Evolutionary conservation across 768 basidiomycete genomes (phyloP).

Genomic region (Pisolithus marmoratus): DNA sequence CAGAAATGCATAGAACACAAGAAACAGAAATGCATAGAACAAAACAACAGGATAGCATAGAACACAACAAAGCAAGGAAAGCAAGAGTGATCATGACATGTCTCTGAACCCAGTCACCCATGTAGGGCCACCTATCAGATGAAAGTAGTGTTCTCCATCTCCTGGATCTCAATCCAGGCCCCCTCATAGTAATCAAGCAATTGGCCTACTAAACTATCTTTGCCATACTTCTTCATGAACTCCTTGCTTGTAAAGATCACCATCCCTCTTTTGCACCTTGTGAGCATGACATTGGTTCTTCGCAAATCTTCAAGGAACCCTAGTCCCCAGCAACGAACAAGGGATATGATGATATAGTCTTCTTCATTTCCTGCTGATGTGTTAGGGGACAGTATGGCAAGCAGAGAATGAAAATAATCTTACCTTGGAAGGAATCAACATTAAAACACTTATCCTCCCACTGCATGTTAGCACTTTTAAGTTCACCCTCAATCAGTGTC

Average conservation of each 20-base stretch:
- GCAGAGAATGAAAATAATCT: conserved; percentile 4
- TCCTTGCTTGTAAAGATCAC: conserved; percentile 58
- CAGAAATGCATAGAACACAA: background rate
- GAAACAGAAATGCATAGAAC: background rate
- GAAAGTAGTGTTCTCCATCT: conserved; percentile 19
- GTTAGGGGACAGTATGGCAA: background rate
- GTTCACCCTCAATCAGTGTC: conserved; percentile 45
- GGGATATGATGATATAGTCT: conserved; percentile 67
- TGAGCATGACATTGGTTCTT: conserved; percentile 85
- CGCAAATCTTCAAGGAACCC: conserved; percentile 65
- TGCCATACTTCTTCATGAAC: conserved; percentile 54
- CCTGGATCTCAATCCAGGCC: conserved; percentile 33
- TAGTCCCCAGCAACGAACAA: conserved; percentile 55
- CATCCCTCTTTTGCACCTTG: conserved; percentile 75
- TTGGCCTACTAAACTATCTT: conserved; percentile 41
- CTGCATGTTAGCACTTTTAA: conserved; percentile 43
- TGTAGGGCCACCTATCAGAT: conserved; percentile 4
- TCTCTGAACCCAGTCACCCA: background rate
- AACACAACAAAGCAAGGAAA: background rate
- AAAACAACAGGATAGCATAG: background rate
- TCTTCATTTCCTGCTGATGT: conserved; percentile 68
- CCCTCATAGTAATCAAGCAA: conserved; percentile 25
- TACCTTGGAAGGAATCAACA: conserved; percentile 79
- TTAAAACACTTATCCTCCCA: conserved; percentile 74
- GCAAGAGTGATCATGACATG: background rate